These are phyloP conservation scores for Amaranthus palmeri DNA, from an alignment of 148 eudicot species.

Conservation along the genomic window DNA sequence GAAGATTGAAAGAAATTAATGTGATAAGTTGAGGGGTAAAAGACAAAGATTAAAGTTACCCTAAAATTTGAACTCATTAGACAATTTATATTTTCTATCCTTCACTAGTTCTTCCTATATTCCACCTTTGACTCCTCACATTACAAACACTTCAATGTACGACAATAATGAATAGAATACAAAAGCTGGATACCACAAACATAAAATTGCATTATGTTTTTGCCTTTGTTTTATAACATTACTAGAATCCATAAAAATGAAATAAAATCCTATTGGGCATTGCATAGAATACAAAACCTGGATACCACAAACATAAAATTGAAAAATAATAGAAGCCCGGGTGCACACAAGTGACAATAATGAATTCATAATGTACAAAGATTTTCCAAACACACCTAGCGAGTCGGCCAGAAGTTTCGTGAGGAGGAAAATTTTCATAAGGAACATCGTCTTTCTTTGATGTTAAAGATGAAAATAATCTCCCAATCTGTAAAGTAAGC, in stretches of 20 bases:
- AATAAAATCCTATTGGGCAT: neutral
- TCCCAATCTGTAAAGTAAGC: conserved; percentile 61
- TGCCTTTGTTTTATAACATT: neutral
- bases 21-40: neutral
- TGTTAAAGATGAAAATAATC: conserved; percentile 76
- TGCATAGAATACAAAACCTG: neutral
- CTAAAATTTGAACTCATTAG: neutral
- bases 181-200: neutral
- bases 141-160: no score
- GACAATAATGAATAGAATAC: neutral
- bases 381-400: conserved; percentile 45
- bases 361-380: neutral
- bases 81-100: neutral
- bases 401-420: conserved; percentile 82
- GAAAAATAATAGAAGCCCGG: neutral
- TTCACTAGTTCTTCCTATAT: neutral
- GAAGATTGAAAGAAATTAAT: neutral
- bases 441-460: conserved; percentile 75
- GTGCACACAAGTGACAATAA: neutral
- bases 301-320: neutral
- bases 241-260: neutral
- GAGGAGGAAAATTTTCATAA: conserved; percentile 74
- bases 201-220: neutral
- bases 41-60: neutral
- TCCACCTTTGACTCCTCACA: neutral